Evolutionary conservation across 2,329 filamentous ascomycete genomes (phyloP).

Genomic region (Pyricularia sp.): DNA sequence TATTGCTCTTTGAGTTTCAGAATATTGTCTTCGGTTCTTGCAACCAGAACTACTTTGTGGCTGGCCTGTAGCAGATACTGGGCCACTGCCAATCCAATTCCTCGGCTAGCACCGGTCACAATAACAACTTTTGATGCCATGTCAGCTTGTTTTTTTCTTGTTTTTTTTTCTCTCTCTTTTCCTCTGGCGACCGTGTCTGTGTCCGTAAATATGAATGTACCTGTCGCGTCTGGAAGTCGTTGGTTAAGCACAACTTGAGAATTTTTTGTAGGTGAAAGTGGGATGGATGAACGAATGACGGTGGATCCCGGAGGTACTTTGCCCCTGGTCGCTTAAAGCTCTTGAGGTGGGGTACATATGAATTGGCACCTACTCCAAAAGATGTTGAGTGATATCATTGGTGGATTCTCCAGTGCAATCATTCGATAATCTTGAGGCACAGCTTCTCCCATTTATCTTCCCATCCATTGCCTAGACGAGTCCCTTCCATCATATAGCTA

Average conservation of each 20-base stretch:
- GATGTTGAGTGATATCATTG: not conserved
- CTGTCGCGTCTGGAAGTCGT: not conserved
- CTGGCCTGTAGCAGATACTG: constrained; percentile 35
- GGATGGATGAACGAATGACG: not conserved
- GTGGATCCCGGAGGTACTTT: not conserved
- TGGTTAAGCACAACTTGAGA: not conserved
- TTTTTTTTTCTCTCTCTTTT: no score
- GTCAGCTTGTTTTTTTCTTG: constrained; percentile 8
- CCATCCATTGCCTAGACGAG: not conserved
- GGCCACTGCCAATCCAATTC: constrained; percentile 45
- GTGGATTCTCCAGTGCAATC: not conserved
- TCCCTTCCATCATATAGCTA: not conserved
- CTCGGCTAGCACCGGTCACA: constrained; percentile 52
- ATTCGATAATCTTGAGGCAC: not conserved
- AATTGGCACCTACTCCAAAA: not conserved
- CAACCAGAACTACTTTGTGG: constrained; percentile 47
- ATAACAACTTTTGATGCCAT: constrained; percentile 55
- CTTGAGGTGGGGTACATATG: not conserved
- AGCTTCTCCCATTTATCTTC: not conserved
- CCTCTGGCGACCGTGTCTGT: not conserved
- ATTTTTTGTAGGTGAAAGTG: not conserved
- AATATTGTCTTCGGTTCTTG: constrained; percentile 37
- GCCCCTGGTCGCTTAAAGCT: not conserved
- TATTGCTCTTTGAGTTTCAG: constrained; percentile 37
- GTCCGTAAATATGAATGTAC: not conserved